A percentile compares a stretch with the other conserved stretches of the same genome.
Evolutionary conservation across 1,284 basidiomycete genomes (phyloP).

Genomic region (Ceratobasidium sp.): DNA sequence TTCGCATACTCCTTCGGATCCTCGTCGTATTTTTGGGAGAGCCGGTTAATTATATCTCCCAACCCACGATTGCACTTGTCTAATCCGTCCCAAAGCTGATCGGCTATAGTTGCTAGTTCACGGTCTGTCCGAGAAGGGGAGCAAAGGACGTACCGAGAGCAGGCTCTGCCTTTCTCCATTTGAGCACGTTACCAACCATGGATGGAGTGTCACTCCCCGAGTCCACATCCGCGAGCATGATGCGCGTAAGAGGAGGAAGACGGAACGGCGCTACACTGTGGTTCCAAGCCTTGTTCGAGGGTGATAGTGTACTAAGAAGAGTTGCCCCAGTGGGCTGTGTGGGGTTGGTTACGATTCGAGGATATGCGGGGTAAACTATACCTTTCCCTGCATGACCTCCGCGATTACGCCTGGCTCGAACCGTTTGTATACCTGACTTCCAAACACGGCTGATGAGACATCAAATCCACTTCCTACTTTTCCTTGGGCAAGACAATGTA

Average conservation of each 20-base stretch:
- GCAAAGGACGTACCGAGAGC: constrained; percentile 58
- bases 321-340: constrained; percentile 27
- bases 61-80: constrained; percentile 52
- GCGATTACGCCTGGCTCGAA: constrained; percentile 80
- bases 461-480: constrained; percentile 99
- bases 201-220: constrained; percentile 93
- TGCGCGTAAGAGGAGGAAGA: constrained; percentile 78
- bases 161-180: constrained; percentile 75
- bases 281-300: constrained; percentile 70
- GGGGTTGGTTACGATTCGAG: neutral
- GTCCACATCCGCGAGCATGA: constrained; percentile 91
- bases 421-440: constrained; percentile 90
- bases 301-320: constrained; percentile 59
- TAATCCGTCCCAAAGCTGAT: constrained; percentile 72
- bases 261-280: constrained; percentile 70
- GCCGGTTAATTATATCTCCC: constrained; percentile 44
- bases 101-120: constrained; percentile 54
- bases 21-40: constrained; percentile 46
- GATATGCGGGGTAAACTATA: constrained; percentile 47
- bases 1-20: constrained; percentile 46
- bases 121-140: constrained; percentile 23
- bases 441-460: constrained; percentile 92
- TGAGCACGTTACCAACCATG: constrained; percentile 85
- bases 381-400: constrained; percentile 69
- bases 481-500: constrained; percentile 96